Evolutionary conservation across 768 basidiomycete species (phyloP), one percentile per base, ranked within the genome.

Genomic region (Trametes meyenii): DNA sequence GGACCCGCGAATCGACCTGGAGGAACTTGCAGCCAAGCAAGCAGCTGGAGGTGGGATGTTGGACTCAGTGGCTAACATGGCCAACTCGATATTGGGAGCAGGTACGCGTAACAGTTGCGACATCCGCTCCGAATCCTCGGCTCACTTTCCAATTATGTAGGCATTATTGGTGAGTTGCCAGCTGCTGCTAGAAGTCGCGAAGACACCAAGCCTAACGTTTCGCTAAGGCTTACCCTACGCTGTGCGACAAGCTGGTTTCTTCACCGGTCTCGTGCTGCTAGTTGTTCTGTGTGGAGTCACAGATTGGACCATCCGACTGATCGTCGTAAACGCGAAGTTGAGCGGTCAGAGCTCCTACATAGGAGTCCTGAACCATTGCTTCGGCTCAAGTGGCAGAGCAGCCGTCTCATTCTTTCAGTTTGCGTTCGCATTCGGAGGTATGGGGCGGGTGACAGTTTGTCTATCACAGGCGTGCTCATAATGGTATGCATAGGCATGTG

Each of bases 321-420:
- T 99, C 55, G 92, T 98, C 43, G 72, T 94, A 68, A 98, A 98
- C 71, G 96, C 95, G 35, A 99, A 99, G 78, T 79, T 99, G 59
- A 95, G 94, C 67, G 96, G 97, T 0, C 81, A 91, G 50, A 87
- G 86, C 66, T 93, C 93, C 2, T 98, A 98, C 70, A 95, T 96
- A 60, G 94, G 90, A 66, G 90, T 97, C 56, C 96, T 98, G 95
- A 80, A 91, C 71, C 89, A 86, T 52, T 96, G 92, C 74, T 99
- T 96, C 74, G 97, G 97, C 7, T 74, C 84, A 13, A 88, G 87
- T 55, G 97, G 97, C n/a, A 85, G 94, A 53, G 92, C 93, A 2
- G 92, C 93, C 0, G 93, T 97, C 17, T 96, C 96, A 0, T 89
- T 98, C 73, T 98, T 99, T 72, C 97, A 98, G 72, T 98, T 99